Percentiles rank a stretch among this genome's conserved stretches.
Evolutionary conservation across 2,329 filamentous ascomycete species (phyloP).

Genomic region (Cladosporium sp.): DNA sequence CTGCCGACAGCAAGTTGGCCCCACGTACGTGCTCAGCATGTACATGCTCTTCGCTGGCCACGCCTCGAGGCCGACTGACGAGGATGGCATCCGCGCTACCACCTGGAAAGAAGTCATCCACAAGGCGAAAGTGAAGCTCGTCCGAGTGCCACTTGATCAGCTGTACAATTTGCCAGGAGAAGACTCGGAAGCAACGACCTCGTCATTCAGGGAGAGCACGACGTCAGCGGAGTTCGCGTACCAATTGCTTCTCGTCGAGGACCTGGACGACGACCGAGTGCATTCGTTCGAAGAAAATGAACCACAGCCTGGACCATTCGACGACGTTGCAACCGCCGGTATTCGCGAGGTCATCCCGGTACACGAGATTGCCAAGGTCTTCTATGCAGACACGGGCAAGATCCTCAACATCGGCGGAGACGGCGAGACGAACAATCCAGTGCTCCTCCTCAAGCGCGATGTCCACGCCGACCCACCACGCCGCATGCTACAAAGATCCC

Average conservation of each 20-base stretch:
- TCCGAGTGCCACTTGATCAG: slow-evolving; percentile 57
- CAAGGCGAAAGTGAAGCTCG: slow-evolving; percentile 78
- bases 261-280: slow-evolving; percentile 65
- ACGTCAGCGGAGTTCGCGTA: slow-evolving; percentile 63
- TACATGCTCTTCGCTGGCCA: slow-evolving; percentile 95
- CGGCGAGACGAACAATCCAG: slow-evolving; percentile 63
- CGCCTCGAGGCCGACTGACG: slow-evolving; percentile 49
- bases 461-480: slow-evolving; percentile 56
- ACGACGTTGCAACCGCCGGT: slow-evolving; percentile 56
- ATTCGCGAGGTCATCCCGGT: slow-evolving; percentile 62
- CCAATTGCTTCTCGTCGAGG: slow-evolving; percentile 74
- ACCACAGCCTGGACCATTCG: slow-evolving; percentile 51
- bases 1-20: slow-evolving; percentile 72
- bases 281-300: slow-evolving; percentile 60
- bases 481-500: slow-evolving; percentile 46
- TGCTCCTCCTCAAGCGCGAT: slow-evolving; percentile 69
- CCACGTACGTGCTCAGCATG: slow-evolving; percentile 75
- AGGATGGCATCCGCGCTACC: slow-evolving; percentile 56
- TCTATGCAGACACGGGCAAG: slow-evolving; percentile 85
- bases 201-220: slow-evolving; percentile 11
- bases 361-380: slow-evolving; percentile 78
- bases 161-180: slow-evolving; percentile 41
- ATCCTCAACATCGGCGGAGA: slow-evolving; percentile 75
- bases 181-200: slow-evolving; percentile 21
- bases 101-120: slow-evolving; percentile 97